A percentile compares a stretch with the other conserved stretches of the same genome.
phyloP scores from a whole-genome alignment of 352 stramenopile species.

The Pythium coloratum region DNA sequence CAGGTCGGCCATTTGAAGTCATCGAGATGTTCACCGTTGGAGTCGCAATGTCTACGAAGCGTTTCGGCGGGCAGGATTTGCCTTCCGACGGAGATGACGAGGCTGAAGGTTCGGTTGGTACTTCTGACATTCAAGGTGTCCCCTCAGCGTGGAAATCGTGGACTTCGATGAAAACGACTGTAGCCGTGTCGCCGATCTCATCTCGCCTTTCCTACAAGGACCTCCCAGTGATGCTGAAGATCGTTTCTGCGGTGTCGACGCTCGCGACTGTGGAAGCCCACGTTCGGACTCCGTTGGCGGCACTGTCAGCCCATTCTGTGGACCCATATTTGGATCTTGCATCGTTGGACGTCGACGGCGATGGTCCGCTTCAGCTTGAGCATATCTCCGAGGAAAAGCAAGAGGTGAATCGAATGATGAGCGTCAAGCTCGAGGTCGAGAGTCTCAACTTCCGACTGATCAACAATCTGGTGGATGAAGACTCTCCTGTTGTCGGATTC shows the following conservation, averaged over 20 bases:
- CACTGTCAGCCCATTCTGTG: conserved; percentile 12
- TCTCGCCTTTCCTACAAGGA: conserved; percentile 72
- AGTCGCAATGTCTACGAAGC: conserved; percentile 9
- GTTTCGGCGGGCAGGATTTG: not conserved
- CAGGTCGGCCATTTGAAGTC: conserved; percentile 18
- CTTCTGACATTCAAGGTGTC: conserved; percentile 16
- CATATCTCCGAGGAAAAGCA: not conserved
- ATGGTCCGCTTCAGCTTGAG: conserved; percentile 5
- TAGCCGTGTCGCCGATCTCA: conserved; percentile 53
- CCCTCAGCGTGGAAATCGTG: conserved; percentile 50
- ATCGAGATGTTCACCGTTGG: conserved; percentile 19
- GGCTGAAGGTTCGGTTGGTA: not conserved
- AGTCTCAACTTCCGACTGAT: conserved; percentile 70
- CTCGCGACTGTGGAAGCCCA: conserved; percentile 10
- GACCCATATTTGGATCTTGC: conserved; percentile 28
- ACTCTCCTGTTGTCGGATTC: conserved; percentile 72
- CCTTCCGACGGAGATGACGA: not conserved
- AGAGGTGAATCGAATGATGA: conserved; percentile 5
- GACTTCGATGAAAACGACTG: conserved; percentile 38
- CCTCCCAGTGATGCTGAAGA: conserved; percentile 64
- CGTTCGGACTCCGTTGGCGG: conserved; percentile 19
- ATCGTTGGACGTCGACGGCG: conserved; percentile 14
- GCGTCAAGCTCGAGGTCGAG: conserved; percentile 28
- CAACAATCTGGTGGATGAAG: conserved; percentile 83
- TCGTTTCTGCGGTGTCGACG: conserved; percentile 23